Base-by-base conservation (phyloP, 2,329 filamentous ascomycete genomes). In the Coniochaeta prunicola region DNA sequence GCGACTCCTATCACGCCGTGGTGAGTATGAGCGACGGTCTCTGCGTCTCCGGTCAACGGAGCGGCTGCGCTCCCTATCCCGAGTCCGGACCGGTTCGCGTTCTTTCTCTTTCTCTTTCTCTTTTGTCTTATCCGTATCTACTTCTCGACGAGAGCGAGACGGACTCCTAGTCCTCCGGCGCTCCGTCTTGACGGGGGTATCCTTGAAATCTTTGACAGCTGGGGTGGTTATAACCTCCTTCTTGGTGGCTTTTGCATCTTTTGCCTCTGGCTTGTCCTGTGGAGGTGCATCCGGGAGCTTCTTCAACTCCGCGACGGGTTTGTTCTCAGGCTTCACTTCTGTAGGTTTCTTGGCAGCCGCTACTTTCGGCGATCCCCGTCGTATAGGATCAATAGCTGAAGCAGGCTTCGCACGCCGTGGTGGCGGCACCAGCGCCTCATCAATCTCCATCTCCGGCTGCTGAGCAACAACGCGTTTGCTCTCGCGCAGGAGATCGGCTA, bases 361-460 rank as follows among this genome's bases (percentile, higher is more conserved):
- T 13, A 71, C 67, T 64, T 78, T 80, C 6, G 77, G 69, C 2
- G 78, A 75, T 17, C 80, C 77, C 56, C 75, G 69, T 57, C 76
- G 70, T 57, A 85, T 80, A 1, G 83, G 83, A 58, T 83, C 78
- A 59, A 86, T 86, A 31, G 83, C 83, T 21, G 83, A 86, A 4
- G 79, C 79, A 0, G 82, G 82, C 73, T 68, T 78, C 54, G 66
- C 67, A 63, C 73, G 80, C 75, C 69, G 73, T 1, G 81, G 83
- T 1, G 83, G 83, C 3, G 83, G 83, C 2, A 77, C 79, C 28
- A 86, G 71, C 15, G 79, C 77, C 56, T 80, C 75, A 60, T 85
- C 83, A 40, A 85, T 73, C 63, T 86, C 83, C 53, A 83, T 66
- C 64, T 85, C 83, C 8, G 77, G 79, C 58, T 79, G 76, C 60